These are phyloP conservation scores for Diplocarpon mali DNA, from an alignment of 2,329 filamentous ascomycete genomes.

Conservation along the genomic window DNA sequence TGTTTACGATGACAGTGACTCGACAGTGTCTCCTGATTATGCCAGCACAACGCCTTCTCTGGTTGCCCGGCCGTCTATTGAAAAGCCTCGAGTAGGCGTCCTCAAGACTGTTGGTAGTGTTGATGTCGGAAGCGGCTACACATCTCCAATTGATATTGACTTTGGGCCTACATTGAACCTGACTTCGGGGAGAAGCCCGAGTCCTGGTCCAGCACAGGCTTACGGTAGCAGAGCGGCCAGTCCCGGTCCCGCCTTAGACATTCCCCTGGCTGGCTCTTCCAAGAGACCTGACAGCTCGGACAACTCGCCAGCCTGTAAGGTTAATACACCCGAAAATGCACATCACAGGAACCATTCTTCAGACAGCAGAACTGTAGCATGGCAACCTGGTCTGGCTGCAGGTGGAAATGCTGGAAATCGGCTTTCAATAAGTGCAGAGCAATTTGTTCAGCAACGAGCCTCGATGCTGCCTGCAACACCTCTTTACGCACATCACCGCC, in stretches of 20 bases:
- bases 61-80: conserved; percentile 37
- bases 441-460: conserved; percentile 73
- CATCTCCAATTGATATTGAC: conserved; percentile 55
- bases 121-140: conserved; percentile 8
- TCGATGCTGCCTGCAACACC: conserved; percentile 44
- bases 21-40: conserved; percentile 63
- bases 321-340: conserved; percentile 23
- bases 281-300: conserved; percentile 22
- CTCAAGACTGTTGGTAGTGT: conserved; percentile 59
- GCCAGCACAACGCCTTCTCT: conserved; percentile 43
- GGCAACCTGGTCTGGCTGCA: conserved; percentile 61
- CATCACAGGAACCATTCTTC: conserved; percentile 38
- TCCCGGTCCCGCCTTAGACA: conserved; percentile 48
- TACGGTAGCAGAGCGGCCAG: conserved; percentile 14
- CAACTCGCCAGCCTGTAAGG: conserved; percentile 33
- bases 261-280: conserved; percentile 9
- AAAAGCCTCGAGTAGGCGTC: conserved; percentile 66
- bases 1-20: conserved; percentile 50
- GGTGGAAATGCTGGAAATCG: conserved; percentile 32
- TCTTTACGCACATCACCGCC: conserved; percentile 47
- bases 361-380: conserved; percentile 58
- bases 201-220: conserved; percentile 49
- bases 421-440: conserved; percentile 57
- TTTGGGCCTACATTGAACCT: conserved; percentile 72
- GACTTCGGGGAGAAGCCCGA: conserved; percentile 17